A percentile compares a stretch with the other conserved stretches of the same genome.
These are phyloP conservation scores for Chrysanthemum lavandulifolium DNA, from an alignment of 129 eudicot species.

Conservation along the genomic window DNA sequence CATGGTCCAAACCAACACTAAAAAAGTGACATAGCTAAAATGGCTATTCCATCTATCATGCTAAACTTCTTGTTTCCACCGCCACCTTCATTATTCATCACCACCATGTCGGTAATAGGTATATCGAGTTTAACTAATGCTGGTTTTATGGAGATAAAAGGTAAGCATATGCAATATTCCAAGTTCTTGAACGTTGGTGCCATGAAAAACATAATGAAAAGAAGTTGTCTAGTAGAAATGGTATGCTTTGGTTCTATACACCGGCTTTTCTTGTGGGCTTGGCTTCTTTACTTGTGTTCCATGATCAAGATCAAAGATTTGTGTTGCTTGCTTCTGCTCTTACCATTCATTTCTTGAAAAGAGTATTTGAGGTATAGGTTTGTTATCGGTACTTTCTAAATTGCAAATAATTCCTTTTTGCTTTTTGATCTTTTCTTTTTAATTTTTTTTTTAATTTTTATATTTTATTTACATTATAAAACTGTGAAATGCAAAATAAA, in stretches of 20 bases:
- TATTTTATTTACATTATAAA: no score
- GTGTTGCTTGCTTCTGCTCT: constrained; percentile 48
- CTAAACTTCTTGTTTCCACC: constrained; percentile 34
- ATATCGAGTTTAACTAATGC: constrained; percentile 19
- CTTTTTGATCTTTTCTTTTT: no score
- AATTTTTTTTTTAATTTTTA: no score
- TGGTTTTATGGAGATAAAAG: constrained; percentile 32
- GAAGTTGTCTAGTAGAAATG: constrained; percentile 39
- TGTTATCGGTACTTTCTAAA: no score
- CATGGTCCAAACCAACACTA: not conserved
- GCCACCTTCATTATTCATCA: constrained; percentile 29
- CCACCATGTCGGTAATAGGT: constrained; percentile 31
- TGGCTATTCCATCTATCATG: constrained; percentile 23
- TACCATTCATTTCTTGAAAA: constrained; percentile 57
- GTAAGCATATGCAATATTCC: constrained; percentile 37
- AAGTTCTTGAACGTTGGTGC: constrained; percentile 28
- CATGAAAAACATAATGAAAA: constrained; percentile 10
- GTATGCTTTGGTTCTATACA: constrained; percentile 44
- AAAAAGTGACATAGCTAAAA: constrained; percentile 4
- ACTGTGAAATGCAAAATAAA: no score
- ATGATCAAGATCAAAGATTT: constrained; percentile 42
- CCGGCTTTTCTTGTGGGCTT: constrained; percentile 47
- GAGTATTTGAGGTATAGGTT: constrained; percentile 54
- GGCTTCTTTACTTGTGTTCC: constrained; percentile 43
- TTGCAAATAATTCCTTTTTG: no score